These are phyloP conservation scores for Sanghuangporus baumii DNA, from an alignment of 1,284 basidiomycete genomes.

Conservation along the genomic window DNA sequence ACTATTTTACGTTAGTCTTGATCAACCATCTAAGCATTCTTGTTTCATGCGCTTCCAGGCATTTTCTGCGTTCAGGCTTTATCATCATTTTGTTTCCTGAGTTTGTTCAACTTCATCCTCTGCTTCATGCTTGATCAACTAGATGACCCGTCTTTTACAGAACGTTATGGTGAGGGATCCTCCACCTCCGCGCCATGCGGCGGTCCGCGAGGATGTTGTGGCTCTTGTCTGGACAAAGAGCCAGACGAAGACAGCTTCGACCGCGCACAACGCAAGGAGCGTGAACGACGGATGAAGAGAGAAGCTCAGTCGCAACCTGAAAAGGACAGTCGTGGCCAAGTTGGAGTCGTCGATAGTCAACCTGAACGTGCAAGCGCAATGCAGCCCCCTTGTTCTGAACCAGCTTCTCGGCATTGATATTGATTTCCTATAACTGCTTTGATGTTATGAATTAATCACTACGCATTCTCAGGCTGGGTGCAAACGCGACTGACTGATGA, in stretches of 20 bases:
- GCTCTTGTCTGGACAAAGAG: constrained; percentile 11
- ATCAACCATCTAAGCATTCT: not conserved
- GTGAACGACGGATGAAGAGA: constrained; percentile 1
- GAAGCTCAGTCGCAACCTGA: not conserved
- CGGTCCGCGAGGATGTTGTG: constrained; percentile 14
- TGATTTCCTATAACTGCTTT: not conserved
- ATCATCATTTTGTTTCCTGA: not conserved
- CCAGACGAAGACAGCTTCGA: constrained; percentile 14
- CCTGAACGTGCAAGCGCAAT: not conserved
- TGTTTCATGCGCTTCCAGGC: not conserved
- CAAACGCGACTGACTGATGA: no score
- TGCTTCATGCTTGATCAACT: not conserved
- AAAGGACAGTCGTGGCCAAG: not conserved
- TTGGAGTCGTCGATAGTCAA: not conserved
- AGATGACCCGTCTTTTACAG: not conserved
- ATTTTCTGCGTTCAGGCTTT: not conserved
- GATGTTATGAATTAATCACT: no score
- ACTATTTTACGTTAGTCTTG: not conserved
- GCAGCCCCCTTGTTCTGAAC: not conserved
- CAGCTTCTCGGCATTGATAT: not conserved
- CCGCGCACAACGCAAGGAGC: constrained; percentile 13
- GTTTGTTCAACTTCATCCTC: not conserved
- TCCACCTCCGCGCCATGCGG: constrained; percentile 11
- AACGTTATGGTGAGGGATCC: constrained; percentile 3
- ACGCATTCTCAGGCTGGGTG: no score